Base-by-base conservation (phyloP, 768 basidiomycete species). In the Lentinula guzmanii region DNA sequence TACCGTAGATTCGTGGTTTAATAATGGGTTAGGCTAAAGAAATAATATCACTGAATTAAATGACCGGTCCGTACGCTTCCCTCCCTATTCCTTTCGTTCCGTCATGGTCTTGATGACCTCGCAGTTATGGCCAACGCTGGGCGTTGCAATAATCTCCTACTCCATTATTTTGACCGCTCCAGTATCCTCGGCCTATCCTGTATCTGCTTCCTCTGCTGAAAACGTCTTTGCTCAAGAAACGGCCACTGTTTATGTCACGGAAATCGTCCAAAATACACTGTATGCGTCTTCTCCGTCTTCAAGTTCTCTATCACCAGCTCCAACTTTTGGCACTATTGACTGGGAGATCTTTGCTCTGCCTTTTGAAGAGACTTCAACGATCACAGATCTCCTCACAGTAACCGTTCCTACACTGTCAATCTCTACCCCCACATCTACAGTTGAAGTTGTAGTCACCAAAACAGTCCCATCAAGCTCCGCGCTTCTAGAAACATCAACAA, bases 81-180 rank as follows among this genome's bases (percentile, higher is more conserved):
- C 10, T 28, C 41, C 41, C 18, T 18, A 9, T 16, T 46, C 24
- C 21, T 21, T 42, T 39, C 41, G n/a, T 31, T 6, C 18, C 45
- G 7, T 24, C 58, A 59, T 50, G 48, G 58, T 59, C 58, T 59
- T 37, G 31, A 50, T 46, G 42, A 45, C 56, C 45, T 50, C 15
- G 43, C 7, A 21, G 18, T 24, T 59, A 5, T n/a, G 18, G 39
- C 34, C 45, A 28, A 59, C 37, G 43, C 58, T 59, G 58, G 58
- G 31, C 58, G 34, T 59, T 31, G 4, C 28, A 31, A 46, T 16
- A 33, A 13, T 46, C 13, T 55, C 11, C 5, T 34, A 5, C 15
- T 50, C 31, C 1, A 4, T 37, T 35, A 6, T 28, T 45, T 11
- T 42, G 11, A 13, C 21, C 31, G 43, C 45, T 8, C 46, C 56